Base-by-base conservation (phyloP, 75 land plant genomes). In the Picea sitchensis region DNA sequence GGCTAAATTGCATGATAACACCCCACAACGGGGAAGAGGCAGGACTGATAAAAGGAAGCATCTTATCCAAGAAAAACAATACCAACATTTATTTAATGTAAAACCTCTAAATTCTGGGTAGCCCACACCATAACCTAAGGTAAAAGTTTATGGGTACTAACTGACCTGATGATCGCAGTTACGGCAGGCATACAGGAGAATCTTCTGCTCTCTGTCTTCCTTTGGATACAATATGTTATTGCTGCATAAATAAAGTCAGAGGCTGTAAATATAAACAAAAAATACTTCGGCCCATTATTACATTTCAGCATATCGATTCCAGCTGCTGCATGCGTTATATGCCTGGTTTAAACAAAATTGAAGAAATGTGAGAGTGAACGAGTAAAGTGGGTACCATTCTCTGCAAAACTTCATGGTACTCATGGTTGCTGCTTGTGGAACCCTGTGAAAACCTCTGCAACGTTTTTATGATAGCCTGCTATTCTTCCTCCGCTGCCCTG, bases 131-230 rank as follows among this genome's bases (percentile, higher is more conserved):
- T 51, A 51, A 51, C 56, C 56, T 9, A 51, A 51, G 11, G 56
- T 51, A 9, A 47, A 47, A 51, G 56, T 1, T 51, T 51, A 9
- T 74, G 32, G 54, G 56, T 32, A 59, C 36, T 61, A n/a, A 6
- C 30, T 38, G n/a, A 93, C 96, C 95, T 95, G 98, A 78, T 95
- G 98, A 62, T 95, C 98, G 75, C 98, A 95, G 80, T 95, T 95
- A 61, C 98, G 87, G 75, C 98, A 94, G 12, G 92, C 97, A 76
- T 87, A 94, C 74, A 94, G 92, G 57, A 94, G 86, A 9, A 90
- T 74, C 83, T 91, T 92, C 80, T 92, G 83, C n/a, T 95, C 93
- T 75, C 80, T 86, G 82, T 95, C 98, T 76, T 95, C 98, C 78
- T 85, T 87, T 2, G 98, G 98, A 80, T 95, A 95, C 82, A 95